Evolutionary conservation across 1,284 basidiomycete genomes (phyloP).

Genomic region (Omphalotus olearius): DNA sequence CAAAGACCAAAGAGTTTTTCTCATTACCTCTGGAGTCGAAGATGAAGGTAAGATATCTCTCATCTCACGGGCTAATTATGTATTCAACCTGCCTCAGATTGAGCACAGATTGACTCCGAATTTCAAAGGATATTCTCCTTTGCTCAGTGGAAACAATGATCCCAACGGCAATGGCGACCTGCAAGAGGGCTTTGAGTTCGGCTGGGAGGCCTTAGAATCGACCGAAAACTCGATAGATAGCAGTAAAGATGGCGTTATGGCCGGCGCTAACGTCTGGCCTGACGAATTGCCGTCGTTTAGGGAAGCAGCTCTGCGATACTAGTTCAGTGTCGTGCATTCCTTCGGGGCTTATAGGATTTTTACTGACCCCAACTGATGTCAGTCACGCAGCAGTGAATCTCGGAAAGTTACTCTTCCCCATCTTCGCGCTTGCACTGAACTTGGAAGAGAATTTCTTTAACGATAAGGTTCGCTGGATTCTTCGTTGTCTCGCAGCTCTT

Average conservation of each 20-base stretch:
- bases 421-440: slow-evolving; percentile 81
- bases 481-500: background rate
- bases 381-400: slow-evolving; percentile 44
- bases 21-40: slow-evolving; percentile 53
- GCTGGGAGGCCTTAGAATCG: slow-evolving; percentile 41
- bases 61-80: background rate
- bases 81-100: slow-evolving; percentile 36
- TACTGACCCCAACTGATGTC: background rate
- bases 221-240: slow-evolving; percentile 20
- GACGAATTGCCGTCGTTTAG: slow-evolving; percentile 48
- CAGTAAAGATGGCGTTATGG: slow-evolving; percentile 46
- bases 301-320: slow-evolving; percentile 53
- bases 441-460: slow-evolving; percentile 75
- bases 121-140: slow-evolving; percentile 71
- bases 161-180: slow-evolving; percentile 67
- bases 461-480: slow-evolving; percentile 57
- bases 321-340: slow-evolving; percentile 34
- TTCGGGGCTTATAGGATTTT: background rate
- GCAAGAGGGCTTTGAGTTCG: slow-evolving; percentile 82
- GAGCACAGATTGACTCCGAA: slow-evolving; percentile 64
- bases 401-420: slow-evolving; percentile 72
- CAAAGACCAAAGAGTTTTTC: slow-evolving; percentile 58
- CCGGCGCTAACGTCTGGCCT: slow-evolving; percentile 67
- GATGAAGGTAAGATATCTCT: slow-evolving; percentile 39
- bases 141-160: slow-evolving; percentile 59